Base-by-base conservation (phyloP, 495 filamentous ascomycete genomes). In the Penicillium pulvis region DNA sequence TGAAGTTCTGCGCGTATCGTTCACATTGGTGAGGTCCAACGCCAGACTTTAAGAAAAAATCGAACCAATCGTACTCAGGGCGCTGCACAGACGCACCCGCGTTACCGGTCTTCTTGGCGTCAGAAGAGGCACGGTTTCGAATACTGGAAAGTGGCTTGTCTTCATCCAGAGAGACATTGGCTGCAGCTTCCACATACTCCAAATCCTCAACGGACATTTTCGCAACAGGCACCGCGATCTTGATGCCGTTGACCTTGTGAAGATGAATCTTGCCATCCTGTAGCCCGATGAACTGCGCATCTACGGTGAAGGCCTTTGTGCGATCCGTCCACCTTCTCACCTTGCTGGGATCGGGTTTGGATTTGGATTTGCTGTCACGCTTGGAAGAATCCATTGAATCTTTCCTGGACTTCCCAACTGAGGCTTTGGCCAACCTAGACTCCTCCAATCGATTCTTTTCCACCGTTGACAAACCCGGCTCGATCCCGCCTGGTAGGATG, bases 181-280 rank as follows among this genome's bases (percentile, higher is more conserved):
- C 92, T 14, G 83, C 75, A 53, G 83, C 83, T 73, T 99, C 94
- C 31, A 98, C 93, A 60, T 94, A 97, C 75, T 97, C 93, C 24
- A 99, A 76, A 72, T 99, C 94, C 64, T 92, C 89, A 43, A 92
- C 79, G 2, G 93, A 91, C 94, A 99, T 99, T 72, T 98, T 98
- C 10, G 85, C 73, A 39, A 97, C 84, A 24, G 94, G 93, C 4
- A 99, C 94, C 8, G 94, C 94, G 73, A 99, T 99, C 72, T 97
- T 97, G 49, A 99, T 91, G 11, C 94, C 94, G 67, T 99, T 99
- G 70, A 87, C 79, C 79, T 99, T 99, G 77, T 99, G 94, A 6
- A 99, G 81, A 73, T 98, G 94, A 60, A 99, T 94, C 77, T 99
- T 98, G 46, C 92, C 91, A 70, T 98, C 94, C 28, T 75, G 71